These are phyloP conservation scores for Rosa lucieae DNA, from an alignment of 306 rosid species.

Conservation along the genomic window DNA sequence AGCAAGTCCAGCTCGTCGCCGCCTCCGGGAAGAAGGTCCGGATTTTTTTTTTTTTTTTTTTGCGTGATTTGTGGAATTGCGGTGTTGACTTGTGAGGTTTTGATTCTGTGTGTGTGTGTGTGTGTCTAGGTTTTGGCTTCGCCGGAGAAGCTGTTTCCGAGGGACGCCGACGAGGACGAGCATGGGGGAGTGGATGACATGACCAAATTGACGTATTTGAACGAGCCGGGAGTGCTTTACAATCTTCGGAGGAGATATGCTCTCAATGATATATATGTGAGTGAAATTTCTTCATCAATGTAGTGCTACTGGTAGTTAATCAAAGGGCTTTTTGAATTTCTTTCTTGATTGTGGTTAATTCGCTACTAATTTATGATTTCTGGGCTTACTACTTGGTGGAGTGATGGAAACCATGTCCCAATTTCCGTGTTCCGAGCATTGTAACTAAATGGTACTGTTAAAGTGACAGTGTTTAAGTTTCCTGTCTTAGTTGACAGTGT, in stretches of 20 bases:
- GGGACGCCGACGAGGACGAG: conserved; percentile 96
- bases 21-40: conserved; percentile 69
- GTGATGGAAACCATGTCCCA: background rate
- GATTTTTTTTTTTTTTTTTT: background rate
- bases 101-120: conserved; percentile 16
- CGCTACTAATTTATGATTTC: conserved; percentile 6
- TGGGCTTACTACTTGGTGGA: background rate
- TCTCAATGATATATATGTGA: conserved; percentile 93
- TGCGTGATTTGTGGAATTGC: background rate
- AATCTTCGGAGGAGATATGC: conserved; percentile 87
- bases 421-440: background rate
- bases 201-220: conserved; percentile 87
- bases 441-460: background rate
- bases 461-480: background rate
- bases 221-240: conserved; percentile 95
- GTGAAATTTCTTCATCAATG: conserved; percentile 13
- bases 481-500: background rate
- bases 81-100: background rate
- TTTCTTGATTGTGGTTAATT: background rate
- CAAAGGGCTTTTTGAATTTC: conserved; percentile 11
- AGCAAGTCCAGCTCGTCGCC: conserved; percentile 42
- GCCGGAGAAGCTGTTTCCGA: conserved; percentile 58
- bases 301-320: conserved; percentile 1
- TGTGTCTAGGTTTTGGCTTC: conserved; percentile 52
- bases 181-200: conserved; percentile 94